Percentiles rank a stretch among this genome's conserved stretches.
These are phyloP conservation scores for Aphanomyces cochlioides DNA, from an alignment of 352 stramenopile species.

Conservation along the genomic window DNA sequence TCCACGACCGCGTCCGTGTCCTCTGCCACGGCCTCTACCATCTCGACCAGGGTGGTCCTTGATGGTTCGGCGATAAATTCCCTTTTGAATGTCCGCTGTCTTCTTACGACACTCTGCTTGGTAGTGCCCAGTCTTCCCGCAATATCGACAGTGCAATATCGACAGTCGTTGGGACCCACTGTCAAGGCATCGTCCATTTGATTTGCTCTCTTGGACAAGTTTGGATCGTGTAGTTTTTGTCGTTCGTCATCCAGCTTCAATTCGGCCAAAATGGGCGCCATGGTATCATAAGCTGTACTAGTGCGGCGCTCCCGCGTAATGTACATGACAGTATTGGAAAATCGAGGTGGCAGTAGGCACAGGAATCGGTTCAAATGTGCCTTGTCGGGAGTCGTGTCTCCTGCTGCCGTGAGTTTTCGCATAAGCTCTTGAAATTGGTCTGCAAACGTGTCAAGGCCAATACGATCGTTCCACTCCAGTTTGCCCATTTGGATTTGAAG, in stretches of 20 bases:
- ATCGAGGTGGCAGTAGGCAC: background rate
- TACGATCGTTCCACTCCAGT: background rate
- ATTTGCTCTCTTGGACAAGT: too few relatives aligned
- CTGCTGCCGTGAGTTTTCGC: background rate
- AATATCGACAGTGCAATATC: background rate
- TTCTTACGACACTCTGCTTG: background rate
- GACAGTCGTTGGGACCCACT: background rate
- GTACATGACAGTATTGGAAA: too few relatives aligned
- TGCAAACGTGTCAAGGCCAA: background rate
- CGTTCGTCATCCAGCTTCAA: too few relatives aligned
- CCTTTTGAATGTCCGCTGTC: too few relatives aligned
- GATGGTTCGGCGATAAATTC: background rate
- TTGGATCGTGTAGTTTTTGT: too few relatives aligned
- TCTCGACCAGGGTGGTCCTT: too few relatives aligned
- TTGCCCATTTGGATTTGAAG: background rate
- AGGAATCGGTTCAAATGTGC: background rate
- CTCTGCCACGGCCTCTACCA: too few relatives aligned
- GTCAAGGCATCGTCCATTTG: too few relatives aligned
- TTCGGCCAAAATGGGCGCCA: too few relatives aligned
- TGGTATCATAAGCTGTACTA: too few relatives aligned
- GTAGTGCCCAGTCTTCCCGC: conserved; percentile 1
- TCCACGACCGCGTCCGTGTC: too few relatives aligned
- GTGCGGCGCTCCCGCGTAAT: too few relatives aligned
- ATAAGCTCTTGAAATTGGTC: conserved; percentile 4
- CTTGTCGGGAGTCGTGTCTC: background rate